Base-by-base conservation (phyloP, 495 filamentous ascomycete genomes). In the Hypoxylon subgilvum region DNA sequence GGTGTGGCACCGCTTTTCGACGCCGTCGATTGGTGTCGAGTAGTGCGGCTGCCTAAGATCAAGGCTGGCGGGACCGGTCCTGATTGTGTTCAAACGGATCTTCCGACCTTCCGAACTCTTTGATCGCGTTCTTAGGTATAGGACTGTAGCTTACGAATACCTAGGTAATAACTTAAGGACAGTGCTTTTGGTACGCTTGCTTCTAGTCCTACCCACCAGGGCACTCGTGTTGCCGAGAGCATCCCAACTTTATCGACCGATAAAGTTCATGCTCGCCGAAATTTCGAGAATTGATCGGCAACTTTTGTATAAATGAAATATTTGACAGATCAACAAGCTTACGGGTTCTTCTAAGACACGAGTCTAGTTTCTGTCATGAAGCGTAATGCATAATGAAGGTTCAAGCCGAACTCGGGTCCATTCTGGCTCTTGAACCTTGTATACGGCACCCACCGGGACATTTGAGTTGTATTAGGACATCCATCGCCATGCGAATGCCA, bases 91-190 rank as follows among this genome's bases (percentile, higher is more conserved):
- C 42, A 40, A n/a, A 65, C 46, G 42, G 62, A 36, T 52, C 51
- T 49, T 57, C 62, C 62, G 62, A 42, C 30, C 46, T 52, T 65
- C 56, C 56, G 56, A 52, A 16, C 50, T 30, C 19, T 43, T 25
- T 45, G 17, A 17, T 16, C 22, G n/a, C n/a, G n/a, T n/a, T n/a
- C n/a, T n/a, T 7, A 17, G 5, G 2, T 14, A 8, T 19, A 38
- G 35, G 19, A 16, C 16, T 23, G 32, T n/a, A n/a, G n/a, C n/a
- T n/a, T n/a, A n/a, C n/a, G n/a, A n/a, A n/a, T n/a, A n/a, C n/a
- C n/a, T n/a, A n/a, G n/a, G n/a, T n/a, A n/a, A n/a, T n/a, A n/a
- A n/a, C n/a, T n/a, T n/a, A n/a, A n/a, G n/a, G n/a, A n/a, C n/a
- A n/a, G n/a, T n/a, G n/a, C n/a, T n/a, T n/a, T n/a, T n/a, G n/a